Evolutionary conservation across 2,329 filamentous ascomycete species (phyloP), one percentile per base, ranked within the genome.

Genomic region (Verticillium albo-atrum): DNA sequence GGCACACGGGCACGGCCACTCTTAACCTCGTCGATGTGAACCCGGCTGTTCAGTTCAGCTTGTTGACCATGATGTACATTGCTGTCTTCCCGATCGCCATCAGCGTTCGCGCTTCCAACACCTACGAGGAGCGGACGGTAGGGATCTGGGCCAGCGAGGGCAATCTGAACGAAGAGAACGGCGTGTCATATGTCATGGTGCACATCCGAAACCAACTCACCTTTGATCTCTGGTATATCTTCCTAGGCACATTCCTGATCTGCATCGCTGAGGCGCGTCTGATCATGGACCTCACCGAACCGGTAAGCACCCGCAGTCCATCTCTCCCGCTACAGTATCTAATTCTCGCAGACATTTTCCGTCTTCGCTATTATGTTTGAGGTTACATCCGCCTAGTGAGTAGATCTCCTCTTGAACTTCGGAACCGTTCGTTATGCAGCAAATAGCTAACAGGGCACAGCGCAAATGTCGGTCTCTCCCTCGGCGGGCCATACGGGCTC

Each of bases 41-140:
- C 37, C 81, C 84, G 5, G 79, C 77, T 2, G 77, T 86, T 0
- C 84, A 85, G 60, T 78, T 87, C 35, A 78, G 84, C 34, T 82
- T 86, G 60, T 74, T 87, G 0, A 77, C 85, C 52, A 87, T 88
- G 85, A 88, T 88, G 85, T 88, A 87, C 69, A 86, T 88, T 54
- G 80, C 81, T 5, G 79, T 83, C 4, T 86, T 84, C 60, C 85
- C 85, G 0, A 82, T 87, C 32, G 83, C 83, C 15, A 85, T 88
- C 57, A 83, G 78, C 20, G 85, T 88, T 71, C 80, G 85, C 51
- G 80, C 82, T 57, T 82, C 79, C 32, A 87, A 85, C 62, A 81
- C 84, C 4, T 87, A 87, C 68, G 84, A 88, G 70, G 85, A 87
- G 67, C 78, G 80, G 53, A 83, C 81, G 54, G 70, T 89, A 5